phyloP scores from a whole-genome alignment of 768 basidiomycete genomes.

The Pisolithus marmoratus region DNA sequence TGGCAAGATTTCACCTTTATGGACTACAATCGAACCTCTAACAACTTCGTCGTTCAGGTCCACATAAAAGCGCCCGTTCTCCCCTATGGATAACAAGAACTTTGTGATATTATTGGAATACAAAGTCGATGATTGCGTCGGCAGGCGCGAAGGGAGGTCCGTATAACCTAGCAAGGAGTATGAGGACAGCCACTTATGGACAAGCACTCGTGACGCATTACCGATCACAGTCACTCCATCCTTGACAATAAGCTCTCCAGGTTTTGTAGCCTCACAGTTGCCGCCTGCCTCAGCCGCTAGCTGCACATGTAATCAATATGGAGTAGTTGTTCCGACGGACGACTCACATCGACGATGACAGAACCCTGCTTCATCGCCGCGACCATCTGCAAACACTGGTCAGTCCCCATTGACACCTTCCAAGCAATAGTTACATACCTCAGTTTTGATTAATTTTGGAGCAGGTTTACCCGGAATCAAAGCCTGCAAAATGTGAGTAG shows the following conservation, averaged over 20 bases:
- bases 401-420: conserved; percentile 1
- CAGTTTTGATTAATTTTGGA: conserved; percentile 76
- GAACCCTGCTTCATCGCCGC: conserved; percentile 91
- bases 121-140: conserved; percentile 83
- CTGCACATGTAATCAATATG: conserved; percentile 17
- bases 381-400: conserved; percentile 49
- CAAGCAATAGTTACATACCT: conserved; percentile 27
- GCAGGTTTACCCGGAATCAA: conserved; percentile 84
- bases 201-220: conserved; percentile 18
- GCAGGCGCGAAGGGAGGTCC: conserved; percentile 81
- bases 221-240: conserved; percentile 83
- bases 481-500: conserved; percentile 39
- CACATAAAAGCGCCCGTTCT: conserved; percentile 54
- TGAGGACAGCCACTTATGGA: not conserved
- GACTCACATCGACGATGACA: conserved; percentile 65
- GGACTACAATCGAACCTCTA: conserved; percentile 71
- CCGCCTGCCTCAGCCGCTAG: conserved; percentile 83
- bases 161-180: conserved; percentile 53
- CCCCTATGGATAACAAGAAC: conserved; percentile 76
- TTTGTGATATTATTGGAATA: conserved; percentile 93
- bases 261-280: conserved; percentile 77
- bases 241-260: conserved; percentile 64
- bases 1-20: conserved; percentile 59
- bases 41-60: conserved; percentile 82
- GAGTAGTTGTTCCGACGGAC: not conserved